Base-by-base conservation (phyloP, 257 asterid species). In the Jasminum sambac region DNA sequence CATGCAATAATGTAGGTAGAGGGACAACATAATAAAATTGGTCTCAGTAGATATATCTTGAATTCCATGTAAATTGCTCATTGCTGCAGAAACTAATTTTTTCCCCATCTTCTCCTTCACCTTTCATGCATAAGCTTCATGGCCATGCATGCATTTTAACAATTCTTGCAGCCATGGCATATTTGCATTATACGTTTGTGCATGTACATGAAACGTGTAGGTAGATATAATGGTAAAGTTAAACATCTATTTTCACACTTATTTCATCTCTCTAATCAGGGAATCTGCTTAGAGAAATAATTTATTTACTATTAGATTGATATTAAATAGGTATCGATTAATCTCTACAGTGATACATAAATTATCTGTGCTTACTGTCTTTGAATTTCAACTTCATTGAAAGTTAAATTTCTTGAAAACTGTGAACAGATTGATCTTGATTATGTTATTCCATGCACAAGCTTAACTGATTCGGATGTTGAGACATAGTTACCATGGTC, bases 21-120 rank as follows among this genome's bases (percentile, higher is more conserved):
- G 59, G 59, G 59, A 17, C 25, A 7, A 19, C 5, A 8, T 5
- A 59, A 39, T 38, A 74, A 42, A 42, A 46, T 21, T 26, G 11
- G 42, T 21, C 34, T 66, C 34, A 19, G 14, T 23, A 67, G 34
- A 59, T 17, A n/a, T 21, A 0, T 21, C 38, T 9, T 1, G 60
- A 2, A 16, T 41, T 43, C 6, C 61, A 5, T 60, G 23, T 34
- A 67, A 42, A 38, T 50, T 68, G 58, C 69, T 55, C 37, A n/a
- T 41, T 23, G 21, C 43, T 63, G 44, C 71, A 37, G 26, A 39
- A 4, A 36, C 24, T 24, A 55, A 21, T 16, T 48, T 62, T 14
- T 63, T 30, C 36, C 64, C 67, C 44, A 23, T 38, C 19, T 44
- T 64, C 62, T 14, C 48, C 40, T 57, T 66, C 61, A n/a, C 23